Evolutionary conservation across 768 basidiomycete genomes (phyloP).

Genomic region (Chiua virens): DNA sequence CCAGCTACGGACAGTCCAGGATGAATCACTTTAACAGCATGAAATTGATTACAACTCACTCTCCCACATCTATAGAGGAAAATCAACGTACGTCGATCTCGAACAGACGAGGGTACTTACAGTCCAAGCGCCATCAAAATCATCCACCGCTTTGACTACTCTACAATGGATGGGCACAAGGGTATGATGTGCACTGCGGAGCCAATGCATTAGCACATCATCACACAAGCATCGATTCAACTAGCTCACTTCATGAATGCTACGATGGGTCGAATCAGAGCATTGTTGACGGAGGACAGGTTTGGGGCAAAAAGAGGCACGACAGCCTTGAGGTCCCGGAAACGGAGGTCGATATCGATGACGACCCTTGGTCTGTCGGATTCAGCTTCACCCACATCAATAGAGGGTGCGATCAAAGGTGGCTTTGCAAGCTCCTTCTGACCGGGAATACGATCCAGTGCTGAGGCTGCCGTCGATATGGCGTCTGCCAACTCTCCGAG

Average conservation of each 20-base stretch:
- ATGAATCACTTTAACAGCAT: neutral
- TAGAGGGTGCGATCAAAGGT: slow-evolving; percentile 71
- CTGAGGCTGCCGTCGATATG: slow-evolving; percentile 62
- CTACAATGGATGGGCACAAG: slow-evolving; percentile 92
- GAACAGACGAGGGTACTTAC: slow-evolving; percentile 44
- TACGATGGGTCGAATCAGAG: slow-evolving; percentile 92
- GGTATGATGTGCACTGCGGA: slow-evolving; percentile 82
- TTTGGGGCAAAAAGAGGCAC: slow-evolving; percentile 91
- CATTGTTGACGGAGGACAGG: slow-evolving; percentile 88
- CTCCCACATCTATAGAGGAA: slow-evolving; percentile 76
- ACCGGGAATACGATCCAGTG: slow-evolving; percentile 77
- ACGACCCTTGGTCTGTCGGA: slow-evolving; percentile 52
- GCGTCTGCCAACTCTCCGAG: slow-evolving; percentile 90
- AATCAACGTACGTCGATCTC: neutral
- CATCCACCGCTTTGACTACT: slow-evolving; percentile 76
- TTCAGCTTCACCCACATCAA: slow-evolving; percentile 29
- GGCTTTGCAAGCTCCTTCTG: slow-evolving; percentile 86
- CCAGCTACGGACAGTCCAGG: slow-evolving; percentile 59
- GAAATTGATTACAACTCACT: slow-evolving; percentile 48
- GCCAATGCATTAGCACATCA: slow-evolving; percentile 3
- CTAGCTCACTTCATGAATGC: slow-evolving; percentile 92
- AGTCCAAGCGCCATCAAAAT: slow-evolving; percentile 98
- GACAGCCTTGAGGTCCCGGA: slow-evolving; percentile 92
- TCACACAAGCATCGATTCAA: neutral
- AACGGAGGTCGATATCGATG: slow-evolving; percentile 92